Conservation (phyloP, 495 filamentous ascomycete species). For the Aspergillus mulundensis region DNA sequence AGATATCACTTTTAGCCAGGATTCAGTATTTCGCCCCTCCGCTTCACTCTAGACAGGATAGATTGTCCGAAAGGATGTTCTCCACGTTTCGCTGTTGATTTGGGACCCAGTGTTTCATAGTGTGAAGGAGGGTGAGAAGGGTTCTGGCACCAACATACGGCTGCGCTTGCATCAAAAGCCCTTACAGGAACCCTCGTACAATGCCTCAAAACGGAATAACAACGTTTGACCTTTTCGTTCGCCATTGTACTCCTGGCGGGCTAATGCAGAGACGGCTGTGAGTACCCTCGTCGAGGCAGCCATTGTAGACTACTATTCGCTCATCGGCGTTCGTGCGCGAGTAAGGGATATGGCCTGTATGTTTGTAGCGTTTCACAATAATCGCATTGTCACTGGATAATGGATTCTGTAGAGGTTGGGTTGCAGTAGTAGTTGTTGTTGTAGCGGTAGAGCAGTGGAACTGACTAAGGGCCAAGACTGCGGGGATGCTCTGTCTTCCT, state of each 20-base stretch:
- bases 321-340: not conserved
- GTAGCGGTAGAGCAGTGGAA: not conserved
- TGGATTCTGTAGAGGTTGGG: not conserved
- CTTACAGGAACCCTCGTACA: not conserved
- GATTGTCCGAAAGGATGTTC: not conserved
- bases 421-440: not conserved
- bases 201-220: not conserved
- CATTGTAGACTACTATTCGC: not conserved
- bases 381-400: not conserved
- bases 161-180: not conserved
- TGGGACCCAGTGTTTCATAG: not conserved
- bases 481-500: constrained; percentile 1
- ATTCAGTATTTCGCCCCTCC: not conserved
- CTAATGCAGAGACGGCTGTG: not conserved
- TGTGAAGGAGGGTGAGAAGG: not conserved
- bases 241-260: not conserved
- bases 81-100: not conserved
- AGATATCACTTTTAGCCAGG: not conserved
- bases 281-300: not conserved
- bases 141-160: not conserved
- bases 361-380: not conserved
- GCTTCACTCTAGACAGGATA: not conserved
- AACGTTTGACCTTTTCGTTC: not conserved
- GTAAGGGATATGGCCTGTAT: not conserved
- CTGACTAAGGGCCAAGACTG: constrained; percentile 11